Evolutionary conservation across 495 filamentous ascomycete genomes (phyloP), one percentile per base, ranked within the genome.

Genomic region (Tuber microsphaerosporum): DNA sequence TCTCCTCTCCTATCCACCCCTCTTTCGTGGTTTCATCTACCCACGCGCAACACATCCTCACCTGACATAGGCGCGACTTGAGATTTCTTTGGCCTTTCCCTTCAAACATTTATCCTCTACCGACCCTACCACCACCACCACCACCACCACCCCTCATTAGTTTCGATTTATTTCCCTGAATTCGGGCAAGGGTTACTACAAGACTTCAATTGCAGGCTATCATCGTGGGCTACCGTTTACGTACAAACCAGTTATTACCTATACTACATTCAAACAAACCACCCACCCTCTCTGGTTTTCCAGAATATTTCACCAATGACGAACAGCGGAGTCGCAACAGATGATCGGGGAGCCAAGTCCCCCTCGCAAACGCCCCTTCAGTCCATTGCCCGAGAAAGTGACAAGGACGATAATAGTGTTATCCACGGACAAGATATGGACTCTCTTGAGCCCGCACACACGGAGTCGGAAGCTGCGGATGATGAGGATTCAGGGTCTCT

Each of bases 251-350:
- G 56, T 26, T 34, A 65, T 34, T 8, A 34, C 12, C 16, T 34
- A 65, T 61, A 61, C 51, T n/a, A 61, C 12, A 61, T 31, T 61
- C 22, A 26, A 56, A 31, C 56, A 65, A 65, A 65, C 56, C 26
- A 17, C 56, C 14, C 1, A 17, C 56, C 56, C 26, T 34, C 26
- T 34, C 56, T 61, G 26, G 31, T 34, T 26, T 31, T 65, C 26
- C 4, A 31, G 56, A 65, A 73, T 71, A 79, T 71, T 73, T 75
- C 76, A 79, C 61, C 76, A 79, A 79, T 79, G 77, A 79, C 77
- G 73, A 79, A 79, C 70, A 77, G 76, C 70, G 77, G 77, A 77
- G 77, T 79, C 73, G 73, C 77, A 75, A 79, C 77, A 73, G 70
- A 75, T 46, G 77, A 76, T 73, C 78, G 73, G 46, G 73, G 56